These are phyloP conservation scores for Fusarium burgessii DNA, from an alignment of 2,329 filamentous ascomycete genomes.

Conservation along the genomic window DNA sequence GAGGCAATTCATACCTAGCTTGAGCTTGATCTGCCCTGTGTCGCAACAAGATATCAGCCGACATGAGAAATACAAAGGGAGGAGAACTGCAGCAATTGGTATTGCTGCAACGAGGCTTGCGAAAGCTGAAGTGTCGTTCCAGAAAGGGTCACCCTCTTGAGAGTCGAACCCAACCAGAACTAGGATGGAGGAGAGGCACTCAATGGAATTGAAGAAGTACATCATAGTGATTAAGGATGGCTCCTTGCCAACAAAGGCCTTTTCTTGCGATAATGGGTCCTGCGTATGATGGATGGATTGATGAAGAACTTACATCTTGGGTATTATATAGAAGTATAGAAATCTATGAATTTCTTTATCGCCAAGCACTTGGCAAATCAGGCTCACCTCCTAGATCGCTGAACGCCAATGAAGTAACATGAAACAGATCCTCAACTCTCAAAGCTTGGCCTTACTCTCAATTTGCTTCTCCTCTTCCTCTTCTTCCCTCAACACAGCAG, in stretches of 20 bases:
- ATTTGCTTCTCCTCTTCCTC: constrained; percentile 35
- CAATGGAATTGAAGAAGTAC: constrained; percentile 46
- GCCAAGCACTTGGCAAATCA: not conserved
- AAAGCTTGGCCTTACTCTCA: constrained; percentile 54
- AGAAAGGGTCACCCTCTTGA: constrained; percentile 80
- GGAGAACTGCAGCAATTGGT: constrained; percentile 81
- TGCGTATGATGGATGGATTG: not conserved
- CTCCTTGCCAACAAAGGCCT: constrained; percentile 82
- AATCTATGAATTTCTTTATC: not conserved
- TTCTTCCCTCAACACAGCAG: constrained; percentile 58
- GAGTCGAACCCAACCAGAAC: constrained; percentile 82
- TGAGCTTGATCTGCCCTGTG: constrained; percentile 77
- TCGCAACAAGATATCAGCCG: constrained; percentile 71
- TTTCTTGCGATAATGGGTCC: constrained; percentile 86
- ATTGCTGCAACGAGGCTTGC: constrained; percentile 77
- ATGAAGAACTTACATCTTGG: constrained; percentile 16
- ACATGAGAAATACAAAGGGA: constrained; percentile 64
- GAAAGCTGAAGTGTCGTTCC: constrained; percentile 86
- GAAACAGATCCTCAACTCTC: constrained; percentile 27
- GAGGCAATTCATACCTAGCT: constrained; percentile 80
- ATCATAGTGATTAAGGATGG: constrained; percentile 57
- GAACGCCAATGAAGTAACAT: constrained; percentile 19
- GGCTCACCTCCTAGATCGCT: not conserved
- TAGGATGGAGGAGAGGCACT: constrained; percentile 83
- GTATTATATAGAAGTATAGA: constrained; percentile 16